phyloP scores from a whole-genome alignment of 805 yeast species.

The Trichomonascus vanleenenianus region DNA sequence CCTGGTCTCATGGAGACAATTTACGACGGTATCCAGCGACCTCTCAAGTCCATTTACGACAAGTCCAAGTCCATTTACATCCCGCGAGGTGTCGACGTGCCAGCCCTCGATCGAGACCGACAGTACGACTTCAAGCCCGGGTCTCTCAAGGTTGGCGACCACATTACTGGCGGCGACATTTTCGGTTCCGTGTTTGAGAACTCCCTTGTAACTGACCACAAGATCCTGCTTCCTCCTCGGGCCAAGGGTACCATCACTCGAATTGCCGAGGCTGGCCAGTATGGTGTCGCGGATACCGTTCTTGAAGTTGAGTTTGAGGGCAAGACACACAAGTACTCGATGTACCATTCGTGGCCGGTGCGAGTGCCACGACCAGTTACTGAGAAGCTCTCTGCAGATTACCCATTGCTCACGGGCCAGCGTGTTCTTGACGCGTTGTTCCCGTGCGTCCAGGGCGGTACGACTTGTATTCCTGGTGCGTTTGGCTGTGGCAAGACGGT shows the following conservation, averaged over 20 bases:
- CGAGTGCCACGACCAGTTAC: slow-evolving; percentile 99
- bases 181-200: slow-evolving; percentile 92
- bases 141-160: slow-evolving; percentile 81
- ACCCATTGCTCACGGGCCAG: slow-evolving; percentile 96
- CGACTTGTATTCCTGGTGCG: slow-evolving; percentile 99
- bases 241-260: slow-evolving; percentile 95
- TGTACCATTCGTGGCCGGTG: slow-evolving; percentile 99
- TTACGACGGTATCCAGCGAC: slow-evolving; percentile 99
- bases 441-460: slow-evolving; percentile 99
- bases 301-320: slow-evolving; percentile 96
- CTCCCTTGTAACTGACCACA: slow-evolving; percentile 86
- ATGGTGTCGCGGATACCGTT: slow-evolving; percentile 81
- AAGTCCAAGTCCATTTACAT: slow-evolving; percentile 86
- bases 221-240: slow-evolving; percentile 92
- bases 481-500: slow-evolving; percentile 99
- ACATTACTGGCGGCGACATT: slow-evolving; percentile 96
- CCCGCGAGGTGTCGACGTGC: slow-evolving; percentile 98
- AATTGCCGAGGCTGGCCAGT: slow-evolving; percentile 84
- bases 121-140: slow-evolving; percentile 86
- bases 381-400: slow-evolving; percentile 85
- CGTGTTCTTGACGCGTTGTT: slow-evolving; percentile 95
- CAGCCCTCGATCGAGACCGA: slow-evolving; percentile 77
- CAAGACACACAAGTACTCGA: slow-evolving; percentile 65
- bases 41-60: slow-evolving; percentile 87
- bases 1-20: slow-evolving; percentile 99